These are phyloP conservation scores for Suhomyces canberraensis DNA, from an alignment of 805 yeast genomes.

Conservation along the genomic window DNA sequence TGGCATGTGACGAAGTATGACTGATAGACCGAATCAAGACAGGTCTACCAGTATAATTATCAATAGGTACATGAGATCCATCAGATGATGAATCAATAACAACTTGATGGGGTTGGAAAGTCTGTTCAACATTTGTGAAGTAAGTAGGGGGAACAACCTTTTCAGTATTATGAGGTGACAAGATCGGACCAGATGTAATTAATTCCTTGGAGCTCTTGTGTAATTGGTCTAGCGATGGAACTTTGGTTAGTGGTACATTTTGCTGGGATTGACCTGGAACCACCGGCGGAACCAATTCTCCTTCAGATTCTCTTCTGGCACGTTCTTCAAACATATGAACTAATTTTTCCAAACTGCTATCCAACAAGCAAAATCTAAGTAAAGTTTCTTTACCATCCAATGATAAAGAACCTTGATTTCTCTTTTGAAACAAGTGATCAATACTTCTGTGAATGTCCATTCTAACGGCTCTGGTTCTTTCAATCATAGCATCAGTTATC, in stretches of 20 bases:
- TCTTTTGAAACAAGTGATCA: constrained; percentile 45
- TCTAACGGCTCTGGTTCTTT: constrained; percentile 48
- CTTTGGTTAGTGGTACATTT: constrained; percentile 1
- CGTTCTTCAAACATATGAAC: constrained; percentile 49
- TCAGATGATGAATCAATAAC: constrained; percentile 61
- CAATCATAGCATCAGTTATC: constrained; percentile 48
- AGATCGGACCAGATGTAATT: constrained; percentile 51
- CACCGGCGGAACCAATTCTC: neutral
- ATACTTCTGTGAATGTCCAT: constrained; percentile 50
- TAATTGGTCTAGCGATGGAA: constrained; percentile 27
- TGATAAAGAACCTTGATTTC: constrained; percentile 46
- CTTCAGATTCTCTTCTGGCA: constrained; percentile 14
- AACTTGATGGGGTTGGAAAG: constrained; percentile 63
- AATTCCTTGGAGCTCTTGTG: constrained; percentile 51
- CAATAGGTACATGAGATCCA: constrained; percentile 54
- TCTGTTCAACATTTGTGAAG: constrained; percentile 21
- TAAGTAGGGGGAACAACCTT: constrained; percentile 16
- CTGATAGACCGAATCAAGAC: constrained; percentile 62
- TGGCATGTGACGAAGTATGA: constrained; percentile 65
- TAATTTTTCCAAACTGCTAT: constrained; percentile 52
- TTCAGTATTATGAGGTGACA: constrained; percentile 39
- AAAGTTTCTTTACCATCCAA: constrained; percentile 55
- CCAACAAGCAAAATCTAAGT: constrained; percentile 51
- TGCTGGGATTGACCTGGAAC: neutral
- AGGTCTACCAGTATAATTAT: constrained; percentile 69